Evolutionary conservation across 495 filamentous ascomycete genomes (phyloP).

Genomic region (Thermothielavioides terrestris): DNA sequence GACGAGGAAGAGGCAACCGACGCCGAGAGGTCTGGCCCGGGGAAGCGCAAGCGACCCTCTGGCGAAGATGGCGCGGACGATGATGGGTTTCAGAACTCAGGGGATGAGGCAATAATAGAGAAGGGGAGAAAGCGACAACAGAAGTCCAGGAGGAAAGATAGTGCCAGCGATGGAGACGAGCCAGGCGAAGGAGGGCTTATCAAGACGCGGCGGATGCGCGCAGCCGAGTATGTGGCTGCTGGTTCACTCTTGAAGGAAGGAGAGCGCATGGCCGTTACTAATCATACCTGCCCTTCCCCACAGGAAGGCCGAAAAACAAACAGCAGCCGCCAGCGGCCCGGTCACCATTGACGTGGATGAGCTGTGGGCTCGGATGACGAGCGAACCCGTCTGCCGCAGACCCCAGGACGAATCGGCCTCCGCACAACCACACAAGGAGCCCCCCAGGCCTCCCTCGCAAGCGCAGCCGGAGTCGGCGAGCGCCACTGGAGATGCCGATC

Average conservation of each 20-base stretch:
- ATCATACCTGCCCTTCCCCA: slow-evolving; percentile 2
- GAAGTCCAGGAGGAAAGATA: slow-evolving; percentile 43
- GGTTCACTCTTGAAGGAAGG: background rate
- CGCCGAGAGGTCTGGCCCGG: slow-evolving; percentile 9
- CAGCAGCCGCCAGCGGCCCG: slow-evolving; percentile 52
- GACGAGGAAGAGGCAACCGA: slow-evolving; percentile 28
- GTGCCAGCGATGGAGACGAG: slow-evolving; percentile 41
- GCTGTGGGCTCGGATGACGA: slow-evolving; percentile 75
- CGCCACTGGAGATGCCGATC: slow-evolving; percentile 25
- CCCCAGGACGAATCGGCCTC: slow-evolving; percentile 1
- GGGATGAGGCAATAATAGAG: slow-evolving; percentile 70
- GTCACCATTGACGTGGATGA: slow-evolving; percentile 85
- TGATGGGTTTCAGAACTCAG: slow-evolving; percentile 51
- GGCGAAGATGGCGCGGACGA: slow-evolving; percentile 37
- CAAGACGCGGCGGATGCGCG: slow-evolving; percentile 67
- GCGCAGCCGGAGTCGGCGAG: slow-evolving; percentile 11
- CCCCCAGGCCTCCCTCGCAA: slow-evolving; percentile 12
- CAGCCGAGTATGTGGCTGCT: slow-evolving; percentile 42
- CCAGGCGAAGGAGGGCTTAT: slow-evolving; percentile 72
- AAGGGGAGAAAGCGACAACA: slow-evolving; percentile 50
- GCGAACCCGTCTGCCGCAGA: slow-evolving; percentile 16
- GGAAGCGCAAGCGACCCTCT: slow-evolving; percentile 31
- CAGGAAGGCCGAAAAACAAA: slow-evolving; percentile 58
- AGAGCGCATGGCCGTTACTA: background rate
- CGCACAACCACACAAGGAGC: slow-evolving; percentile 6